phyloP scores from a whole-genome alignment of 164 flowering plant genomes.

The Dillenia suffruticosa region DNA sequence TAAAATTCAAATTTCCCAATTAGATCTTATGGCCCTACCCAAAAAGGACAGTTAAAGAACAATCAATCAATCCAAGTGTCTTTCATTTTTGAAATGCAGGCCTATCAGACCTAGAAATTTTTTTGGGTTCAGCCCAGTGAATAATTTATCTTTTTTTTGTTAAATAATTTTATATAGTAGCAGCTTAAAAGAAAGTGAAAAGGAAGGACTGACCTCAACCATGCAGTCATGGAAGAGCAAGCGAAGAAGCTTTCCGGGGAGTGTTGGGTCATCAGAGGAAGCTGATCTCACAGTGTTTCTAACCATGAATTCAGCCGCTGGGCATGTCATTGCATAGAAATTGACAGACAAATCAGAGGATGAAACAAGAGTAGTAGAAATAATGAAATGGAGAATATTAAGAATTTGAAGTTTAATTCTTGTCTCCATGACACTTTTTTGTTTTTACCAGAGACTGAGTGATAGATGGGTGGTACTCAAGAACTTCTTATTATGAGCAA shows the following conservation, averaged over 20 bases:
- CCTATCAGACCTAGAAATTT: no score
- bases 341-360: constrained; percentile 25
- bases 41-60: no score
- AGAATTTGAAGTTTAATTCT: constrained; percentile 1
- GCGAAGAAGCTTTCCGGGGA: constrained; percentile 79
- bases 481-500: no score
- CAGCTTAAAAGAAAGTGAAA: neutral
- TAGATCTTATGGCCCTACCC: no score
- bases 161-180: no score
- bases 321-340: constrained; percentile 66
- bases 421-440: neutral
- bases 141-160: no score
- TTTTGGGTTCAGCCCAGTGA: no score
- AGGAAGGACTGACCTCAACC: constrained; percentile 52
- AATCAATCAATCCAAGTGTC: no score
- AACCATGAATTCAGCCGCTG: constrained; percentile 60
- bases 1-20: no score
- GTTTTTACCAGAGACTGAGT: no score
- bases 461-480: neutral
- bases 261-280: constrained; percentile 40
- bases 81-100: no score
- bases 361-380: constrained; percentile 16
- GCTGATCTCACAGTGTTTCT: constrained; percentile 63
- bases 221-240: constrained; percentile 83
- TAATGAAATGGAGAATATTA: constrained; percentile 3